Evolutionary conservation across 768 basidiomycete species (phyloP).

Genomic region (Mycena galopus): DNA sequence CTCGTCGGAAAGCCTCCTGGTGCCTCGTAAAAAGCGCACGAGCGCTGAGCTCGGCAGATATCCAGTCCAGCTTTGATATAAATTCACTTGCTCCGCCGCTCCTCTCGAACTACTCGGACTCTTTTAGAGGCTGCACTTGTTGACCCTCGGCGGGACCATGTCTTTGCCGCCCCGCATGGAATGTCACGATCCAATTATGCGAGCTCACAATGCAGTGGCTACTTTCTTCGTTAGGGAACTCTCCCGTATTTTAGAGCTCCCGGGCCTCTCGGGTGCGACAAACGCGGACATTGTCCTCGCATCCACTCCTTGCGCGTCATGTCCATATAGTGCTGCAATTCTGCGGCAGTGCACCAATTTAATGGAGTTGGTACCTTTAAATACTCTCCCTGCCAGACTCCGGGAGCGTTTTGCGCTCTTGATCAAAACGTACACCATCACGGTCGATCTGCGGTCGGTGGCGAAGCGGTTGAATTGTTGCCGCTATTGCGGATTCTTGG

Average conservation of each 20-base stretch:
- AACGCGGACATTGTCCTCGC: constrained; percentile 46
- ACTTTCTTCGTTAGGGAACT: constrained; percentile 47
- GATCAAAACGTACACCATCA: constrained; percentile 41
- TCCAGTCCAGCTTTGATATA: too few species aligned
- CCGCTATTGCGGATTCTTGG: constrained; percentile 52
- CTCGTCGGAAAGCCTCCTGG: too few species aligned
- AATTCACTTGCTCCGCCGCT: too few species aligned
- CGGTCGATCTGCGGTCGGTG: constrained; percentile 43
- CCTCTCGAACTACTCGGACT: too few species aligned
- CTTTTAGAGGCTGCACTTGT: constrained; percentile 54
- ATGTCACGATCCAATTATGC: constrained; percentile 47
- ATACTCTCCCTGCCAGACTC: constrained; percentile 48
- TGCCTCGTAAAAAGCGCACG: too few species aligned
- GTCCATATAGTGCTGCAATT: constrained; percentile 45
- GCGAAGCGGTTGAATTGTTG: constrained; percentile 48
- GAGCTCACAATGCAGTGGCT: constrained; percentile 59
- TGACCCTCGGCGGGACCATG: constrained; percentile 54
- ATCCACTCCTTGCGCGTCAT: constrained; percentile 60
- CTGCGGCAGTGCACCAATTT: constrained; percentile 52
- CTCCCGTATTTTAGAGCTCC: constrained; percentile 55
- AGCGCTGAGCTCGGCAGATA: too few species aligned
- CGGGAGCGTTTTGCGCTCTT: constrained; percentile 57
- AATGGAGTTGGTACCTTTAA: constrained; percentile 55
- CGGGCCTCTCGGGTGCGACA: constrained; percentile 49
- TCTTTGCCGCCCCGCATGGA: constrained; percentile 47